Evolutionary conservation across 169 alveolate species (phyloP).

Genomic region (Eimeria tenella): DNA sequence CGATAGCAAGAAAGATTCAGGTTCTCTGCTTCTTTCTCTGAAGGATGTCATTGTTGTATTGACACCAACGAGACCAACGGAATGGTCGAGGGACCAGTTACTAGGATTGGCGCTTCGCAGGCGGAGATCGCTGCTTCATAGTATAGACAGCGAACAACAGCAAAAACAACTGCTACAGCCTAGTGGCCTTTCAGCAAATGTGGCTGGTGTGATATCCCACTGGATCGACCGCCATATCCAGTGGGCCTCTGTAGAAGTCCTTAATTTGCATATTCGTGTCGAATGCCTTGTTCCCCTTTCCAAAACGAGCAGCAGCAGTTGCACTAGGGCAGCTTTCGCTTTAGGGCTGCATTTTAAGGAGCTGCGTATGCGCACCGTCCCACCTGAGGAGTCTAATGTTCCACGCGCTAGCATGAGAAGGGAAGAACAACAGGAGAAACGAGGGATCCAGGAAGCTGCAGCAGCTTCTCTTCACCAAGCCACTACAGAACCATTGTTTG

Average conservation of each 20-base stretch:
- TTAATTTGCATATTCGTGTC: slow-evolving; percentile 19
- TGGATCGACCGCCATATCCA: slow-evolving; percentile 59
- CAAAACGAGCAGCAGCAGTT: not conserved
- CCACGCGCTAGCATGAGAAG: not conserved
- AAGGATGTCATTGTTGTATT: slow-evolving; percentile 49
- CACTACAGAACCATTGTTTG: not conserved
- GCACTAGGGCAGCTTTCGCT: slow-evolving; percentile 1
- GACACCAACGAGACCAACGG: slow-evolving; percentile 48
- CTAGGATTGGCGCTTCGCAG: slow-evolving; percentile 50
- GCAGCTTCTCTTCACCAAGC: not conserved
- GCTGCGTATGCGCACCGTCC: slow-evolving; percentile 43
- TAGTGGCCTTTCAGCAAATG: not conserved
- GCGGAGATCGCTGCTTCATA: slow-evolving; percentile 60
- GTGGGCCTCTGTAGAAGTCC: slow-evolving; percentile 29
- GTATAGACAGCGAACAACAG: slow-evolving; percentile 41
- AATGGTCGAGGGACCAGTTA: slow-evolving; percentile 59
- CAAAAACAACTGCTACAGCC: slow-evolving; percentile 5
- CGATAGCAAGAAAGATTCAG: not conserved
- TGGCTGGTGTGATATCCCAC: not conserved
- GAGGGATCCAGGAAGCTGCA: not conserved
- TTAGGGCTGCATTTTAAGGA: slow-evolving; percentile 44
- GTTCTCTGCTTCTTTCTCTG: slow-evolving; percentile 2
- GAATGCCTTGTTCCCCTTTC: slow-evolving; percentile 35
- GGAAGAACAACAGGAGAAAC: not conserved
- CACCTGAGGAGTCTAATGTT: not conserved